A percentile compares a stretch with the other conserved stretches of the same genome.
Conservation (phyloP, 257 asterid genomes). For the Leptodermis oblonga region DNA sequence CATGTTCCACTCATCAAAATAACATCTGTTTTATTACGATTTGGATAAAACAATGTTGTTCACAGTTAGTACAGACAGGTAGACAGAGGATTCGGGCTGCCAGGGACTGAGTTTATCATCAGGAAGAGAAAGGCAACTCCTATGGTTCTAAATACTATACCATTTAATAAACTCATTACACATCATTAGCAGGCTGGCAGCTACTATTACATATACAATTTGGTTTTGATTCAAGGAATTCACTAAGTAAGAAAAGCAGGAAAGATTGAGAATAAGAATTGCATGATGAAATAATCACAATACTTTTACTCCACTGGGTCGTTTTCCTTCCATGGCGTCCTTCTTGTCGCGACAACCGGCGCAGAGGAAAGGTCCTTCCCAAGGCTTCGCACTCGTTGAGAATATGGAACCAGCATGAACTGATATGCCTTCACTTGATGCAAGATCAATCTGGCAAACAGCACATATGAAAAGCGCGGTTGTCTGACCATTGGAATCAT, state of each 20-base stretch:
- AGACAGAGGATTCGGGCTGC: too few relatives aligned
- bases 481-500: conserved; percentile 35
- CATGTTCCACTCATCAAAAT: too few relatives aligned
- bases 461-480: conserved; percentile 64
- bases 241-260: neutral
- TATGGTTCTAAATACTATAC: neutral
- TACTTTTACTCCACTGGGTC: conserved; percentile 44
- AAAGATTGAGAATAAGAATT: neutral
- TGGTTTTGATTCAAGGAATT: conserved; percentile 2
- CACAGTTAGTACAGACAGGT: too few relatives aligned
- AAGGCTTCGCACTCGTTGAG: conserved; percentile 65
- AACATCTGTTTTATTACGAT: too few relatives aligned
- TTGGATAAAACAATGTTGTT: too few relatives aligned
- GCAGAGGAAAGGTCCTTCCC: conserved; percentile 93
- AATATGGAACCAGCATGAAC: conserved; percentile 83
- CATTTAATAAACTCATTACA: neutral
- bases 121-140: too few relatives aligned
- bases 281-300: conserved; percentile 10
- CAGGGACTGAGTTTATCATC: too few relatives aligned
- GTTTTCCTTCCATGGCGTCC: conserved; percentile 79
- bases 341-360: conserved; percentile 64
- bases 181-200: neutral
- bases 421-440: conserved; percentile 62
- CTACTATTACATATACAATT: conserved; percentile 1
- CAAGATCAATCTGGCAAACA: conserved; percentile 55